phyloP scores from a whole-genome alignment of 2,329 filamentous ascomycete genomes.

The Neopestalotiopsis sp. region DNA sequence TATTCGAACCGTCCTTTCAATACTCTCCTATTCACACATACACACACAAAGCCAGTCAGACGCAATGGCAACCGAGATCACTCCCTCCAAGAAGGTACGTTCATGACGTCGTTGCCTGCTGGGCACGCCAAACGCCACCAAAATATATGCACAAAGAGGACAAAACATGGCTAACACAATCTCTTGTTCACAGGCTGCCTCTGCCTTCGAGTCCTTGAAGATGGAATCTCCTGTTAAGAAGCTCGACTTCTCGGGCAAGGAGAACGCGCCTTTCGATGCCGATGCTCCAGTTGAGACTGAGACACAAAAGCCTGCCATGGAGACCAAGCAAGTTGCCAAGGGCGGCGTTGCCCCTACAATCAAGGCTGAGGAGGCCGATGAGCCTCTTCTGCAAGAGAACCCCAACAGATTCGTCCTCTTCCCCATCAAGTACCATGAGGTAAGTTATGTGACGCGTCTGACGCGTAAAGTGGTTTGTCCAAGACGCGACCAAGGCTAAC shows the following conservation, averaged over 20 bases:
- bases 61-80: constrained; percentile 78
- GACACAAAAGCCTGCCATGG: constrained; percentile 62
- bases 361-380: constrained; percentile 75
- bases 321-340: constrained; percentile 48
- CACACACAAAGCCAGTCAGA: constrained; percentile 25
- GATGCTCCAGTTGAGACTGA: constrained; percentile 62
- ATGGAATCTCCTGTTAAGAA: constrained; percentile 95
- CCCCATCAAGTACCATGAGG: constrained; percentile 99
- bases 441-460: constrained; percentile 60
- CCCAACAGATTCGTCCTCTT: constrained; percentile 96
- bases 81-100: constrained; percentile 63
- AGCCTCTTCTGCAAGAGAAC: constrained; percentile 95
- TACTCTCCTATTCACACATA: constrained; percentile 21
- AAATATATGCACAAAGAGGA: constrained; percentile 25
- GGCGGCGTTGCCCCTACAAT: constrained; percentile 52
- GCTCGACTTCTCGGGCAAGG: constrained; percentile 84
- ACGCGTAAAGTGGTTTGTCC: constrained; percentile 70
- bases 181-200: constrained; percentile 69
- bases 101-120: constrained; percentile 37
- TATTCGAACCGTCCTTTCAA: constrained; percentile 5
- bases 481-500: constrained; percentile 43
- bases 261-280: constrained; percentile 69
- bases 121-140: constrained; percentile 6
- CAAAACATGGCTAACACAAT: constrained; percentile 25
- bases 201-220: constrained; percentile 85